Base-by-base conservation (phyloP, 75 land plant species). In the Larix kaempferi region DNA sequence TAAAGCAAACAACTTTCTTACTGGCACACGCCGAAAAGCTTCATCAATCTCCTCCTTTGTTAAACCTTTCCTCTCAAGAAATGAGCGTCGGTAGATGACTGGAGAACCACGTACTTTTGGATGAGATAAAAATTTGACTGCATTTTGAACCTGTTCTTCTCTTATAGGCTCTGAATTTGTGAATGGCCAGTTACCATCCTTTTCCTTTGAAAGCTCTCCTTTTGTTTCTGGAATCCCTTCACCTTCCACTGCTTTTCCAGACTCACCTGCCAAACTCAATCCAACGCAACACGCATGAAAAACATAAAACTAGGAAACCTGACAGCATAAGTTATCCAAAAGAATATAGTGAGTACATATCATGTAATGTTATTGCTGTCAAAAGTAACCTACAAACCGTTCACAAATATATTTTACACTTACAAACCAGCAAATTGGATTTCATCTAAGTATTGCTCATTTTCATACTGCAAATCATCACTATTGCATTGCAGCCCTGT, bases 31-130 rank as follows among this genome's bases (percentile, higher is more conserved):
- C 21, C 93, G 91, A 76, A 96, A 96, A 26, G 99, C 98, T 86
- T 94, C 99, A 86, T 96, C 98, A 69, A 96, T 94, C 82, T 94
- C 98, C 77, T 96, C 98, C 60, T 80, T 86, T 27, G 98, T 89
- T 56, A 96, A 87, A 27, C 99, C 98, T 79, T 96, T 96, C 76
- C 84, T 87, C 78, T 94, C 98, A 27, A 96, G 87, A 78, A 96
- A 96, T 6, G 94, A 90, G 56, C 95, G 86, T 25, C 99, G 83
- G 60, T 96, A 83, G 11, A 91, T 83, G 54, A 96, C 85, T 1
- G 99, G 99, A 52, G 99, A 94, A 6, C 90, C 88, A 76, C 84
- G 84, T 14, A 96, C 99, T 85, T 86, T 94, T n/a, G 98, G 93
- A 59, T 96, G 98, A 25, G 93, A 89, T 19, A 96, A 89, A 79